Evolutionary conservation across 805 yeast species (phyloP).

Genomic region (Wickerhamiella cacticola): DNA sequence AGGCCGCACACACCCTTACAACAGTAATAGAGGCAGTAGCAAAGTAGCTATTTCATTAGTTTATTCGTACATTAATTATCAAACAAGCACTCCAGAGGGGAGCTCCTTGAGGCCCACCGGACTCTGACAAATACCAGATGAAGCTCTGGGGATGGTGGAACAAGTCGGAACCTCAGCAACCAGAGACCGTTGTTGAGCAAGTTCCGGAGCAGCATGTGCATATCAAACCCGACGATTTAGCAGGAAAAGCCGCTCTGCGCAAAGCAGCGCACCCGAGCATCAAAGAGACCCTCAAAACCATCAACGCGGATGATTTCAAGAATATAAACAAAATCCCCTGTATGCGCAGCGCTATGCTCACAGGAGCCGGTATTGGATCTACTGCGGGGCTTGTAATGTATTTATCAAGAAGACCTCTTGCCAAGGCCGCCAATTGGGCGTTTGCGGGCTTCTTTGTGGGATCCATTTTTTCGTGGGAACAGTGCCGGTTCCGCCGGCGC

Average conservation of each 20-base stretch:
- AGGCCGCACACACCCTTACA: constrained; percentile 33
- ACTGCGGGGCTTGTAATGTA: constrained; percentile 26
- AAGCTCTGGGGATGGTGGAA: constrained; percentile 25
- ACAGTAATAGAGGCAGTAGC: constrained; percentile 13
- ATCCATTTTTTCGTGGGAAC: constrained; percentile 82
- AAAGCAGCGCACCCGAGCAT: constrained; percentile 18
- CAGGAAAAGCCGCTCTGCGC: constrained; percentile 14
- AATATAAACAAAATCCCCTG: constrained; percentile 28
- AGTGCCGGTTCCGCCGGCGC: constrained; percentile 63
- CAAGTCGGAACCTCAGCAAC: constrained; percentile 12
- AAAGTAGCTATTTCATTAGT: too few species aligned
- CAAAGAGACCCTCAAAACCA: constrained; percentile 18
- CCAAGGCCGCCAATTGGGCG: constrained; percentile 67
- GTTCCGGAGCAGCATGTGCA: constrained; percentile 19
- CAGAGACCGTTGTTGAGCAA: constrained; percentile 1
- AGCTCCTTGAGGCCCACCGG: background rate
- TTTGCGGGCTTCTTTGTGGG: constrained; percentile 71
- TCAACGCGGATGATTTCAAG: constrained; percentile 26
- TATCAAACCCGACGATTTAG: constrained; percentile 25
- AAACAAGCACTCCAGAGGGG: too few species aligned
- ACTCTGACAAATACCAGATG: constrained; percentile 13
- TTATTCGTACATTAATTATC: too few species aligned
- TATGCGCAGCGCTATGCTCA: constrained; percentile 29
- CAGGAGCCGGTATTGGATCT: constrained; percentile 28
- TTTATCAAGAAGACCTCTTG: constrained; percentile 19